phyloP scores from a whole-genome alignment of 257 asterid species.

The Striga asiatica region DNA sequence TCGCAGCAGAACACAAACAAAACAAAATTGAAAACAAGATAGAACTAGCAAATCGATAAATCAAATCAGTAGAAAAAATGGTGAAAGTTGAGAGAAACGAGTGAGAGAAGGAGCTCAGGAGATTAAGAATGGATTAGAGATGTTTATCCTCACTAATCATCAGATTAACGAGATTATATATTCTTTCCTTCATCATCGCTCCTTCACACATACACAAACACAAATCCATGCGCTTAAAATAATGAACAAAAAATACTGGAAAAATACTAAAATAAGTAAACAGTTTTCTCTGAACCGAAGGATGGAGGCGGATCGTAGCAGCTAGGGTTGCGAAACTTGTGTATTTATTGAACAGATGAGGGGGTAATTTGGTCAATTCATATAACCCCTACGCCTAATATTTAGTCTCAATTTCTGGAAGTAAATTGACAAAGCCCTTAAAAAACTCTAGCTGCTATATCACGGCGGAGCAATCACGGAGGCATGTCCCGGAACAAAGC shows the following conservation, averaged over 20 bases:
- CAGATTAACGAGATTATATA: conserved; percentile 34
- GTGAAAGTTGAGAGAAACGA: background rate
- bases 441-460: background rate
- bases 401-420: too few relatives aligned
- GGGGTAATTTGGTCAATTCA: too few relatives aligned
- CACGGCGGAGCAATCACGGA: conserved; percentile 16
- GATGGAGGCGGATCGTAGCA: too few relatives aligned
- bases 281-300: too few relatives aligned
- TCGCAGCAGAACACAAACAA: background rate
- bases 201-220: background rate
- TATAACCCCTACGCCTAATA: too few relatives aligned
- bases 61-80: background rate
- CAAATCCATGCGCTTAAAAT: too few relatives aligned
- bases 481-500: conserved; percentile 29
- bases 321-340: too few relatives aligned
- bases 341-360: too few relatives aligned
- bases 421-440: background rate
- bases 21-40: too few relatives aligned
- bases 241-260: too few relatives aligned
- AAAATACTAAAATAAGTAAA: too few relatives aligned
- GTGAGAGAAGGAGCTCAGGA: conserved; percentile 25
- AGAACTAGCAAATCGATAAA: background rate
- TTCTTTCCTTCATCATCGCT: conserved; percentile 26
- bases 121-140: conserved; percentile 24
- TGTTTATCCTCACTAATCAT: conserved; percentile 21